These are phyloP conservation scores for Nepenthes gracilis DNA, from an alignment of 148 eudicot species.

Conservation along the genomic window DNA sequence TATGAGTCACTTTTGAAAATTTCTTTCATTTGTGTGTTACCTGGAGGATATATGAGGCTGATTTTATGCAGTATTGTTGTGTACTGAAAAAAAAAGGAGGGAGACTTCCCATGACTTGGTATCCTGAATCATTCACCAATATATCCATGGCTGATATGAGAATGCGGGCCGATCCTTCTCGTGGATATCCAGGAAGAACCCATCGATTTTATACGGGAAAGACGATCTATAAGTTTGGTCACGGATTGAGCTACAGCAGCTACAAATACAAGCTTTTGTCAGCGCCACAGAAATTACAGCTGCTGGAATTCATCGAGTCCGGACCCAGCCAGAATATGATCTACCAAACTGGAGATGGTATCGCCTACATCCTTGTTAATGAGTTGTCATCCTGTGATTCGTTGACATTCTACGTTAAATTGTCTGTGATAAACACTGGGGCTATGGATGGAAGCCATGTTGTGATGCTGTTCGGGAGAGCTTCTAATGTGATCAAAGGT, in stretches of 20 bases:
- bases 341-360: slow-evolving; percentile 13
- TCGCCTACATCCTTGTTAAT: slow-evolving; percentile 31
- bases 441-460: slow-evolving; percentile 55
- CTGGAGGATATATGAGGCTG: no score
- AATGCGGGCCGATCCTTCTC: slow-evolving; percentile 80
- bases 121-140: slow-evolving; percentile 76
- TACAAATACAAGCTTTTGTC: slow-evolving; percentile 57
- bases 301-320: slow-evolving; percentile 16
- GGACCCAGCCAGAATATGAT: slow-evolving; percentile 17
- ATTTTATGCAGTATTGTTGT: neutral
- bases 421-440: slow-evolving; percentile 56
- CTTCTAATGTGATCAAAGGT: slow-evolving; percentile 24
- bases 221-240: slow-evolving; percentile 56
- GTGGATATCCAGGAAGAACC: slow-evolving; percentile 84
- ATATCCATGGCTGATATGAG: slow-evolving; percentile 86
- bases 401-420: slow-evolving; percentile 36
- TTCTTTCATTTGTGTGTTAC: no score
- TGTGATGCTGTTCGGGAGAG: slow-evolving; percentile 56
- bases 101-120: slow-evolving; percentile 88
- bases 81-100: slow-evolving; percentile 44
- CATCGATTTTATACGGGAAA: slow-evolving; percentile 80
- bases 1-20: no score
- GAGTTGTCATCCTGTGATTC: slow-evolving; percentile 45
- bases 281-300: slow-evolving; percentile 32
- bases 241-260: slow-evolving; percentile 72